Evolutionary conservation across 176 grass and related monocot species (phyloP).

Genomic region (Dactylis glomerata): DNA sequence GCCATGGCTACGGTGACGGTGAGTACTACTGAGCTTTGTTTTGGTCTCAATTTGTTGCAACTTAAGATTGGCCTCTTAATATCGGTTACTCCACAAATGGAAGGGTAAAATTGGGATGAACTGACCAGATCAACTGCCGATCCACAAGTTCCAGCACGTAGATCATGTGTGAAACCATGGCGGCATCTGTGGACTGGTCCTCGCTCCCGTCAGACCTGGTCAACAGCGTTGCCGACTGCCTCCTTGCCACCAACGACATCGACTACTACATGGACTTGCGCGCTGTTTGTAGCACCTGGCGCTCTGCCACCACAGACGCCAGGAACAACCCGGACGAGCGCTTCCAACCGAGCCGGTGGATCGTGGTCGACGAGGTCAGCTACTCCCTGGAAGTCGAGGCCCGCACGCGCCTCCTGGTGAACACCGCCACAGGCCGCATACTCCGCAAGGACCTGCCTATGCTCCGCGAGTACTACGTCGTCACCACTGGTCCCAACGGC

Average conservation of each 20-base stretch:
- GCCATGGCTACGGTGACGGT: neutral
- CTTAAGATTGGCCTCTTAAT: neutral
- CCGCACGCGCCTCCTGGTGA: neutral
- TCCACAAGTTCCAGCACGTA: neutral
- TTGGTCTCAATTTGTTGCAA: neutral
- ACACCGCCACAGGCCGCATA: neutral
- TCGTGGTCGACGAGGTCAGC: slow-evolving; percentile 2
- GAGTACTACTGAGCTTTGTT: neutral
- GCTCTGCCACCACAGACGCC: neutral
- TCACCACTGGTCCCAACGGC: neutral
- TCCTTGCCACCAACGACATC: neutral
- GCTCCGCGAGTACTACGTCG: neutral
- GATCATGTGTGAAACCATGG: neutral
- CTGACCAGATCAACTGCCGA: neutral
- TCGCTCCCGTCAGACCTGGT: neutral
- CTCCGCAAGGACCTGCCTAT: neutral
- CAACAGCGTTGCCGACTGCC: neutral
- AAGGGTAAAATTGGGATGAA: neutral
- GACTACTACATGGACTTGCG: neutral
- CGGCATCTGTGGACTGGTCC: neutral
- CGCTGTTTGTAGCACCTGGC: neutral
- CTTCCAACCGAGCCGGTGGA: neutral
- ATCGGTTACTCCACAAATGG: neutral
- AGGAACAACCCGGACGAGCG: neutral
- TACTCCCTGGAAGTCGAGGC: neutral